Evolutionary conservation across 768 basidiomycete genomes (phyloP), one percentile per base, ranked within the genome.

Genomic region (Boletus tylopilopsis): DNA sequence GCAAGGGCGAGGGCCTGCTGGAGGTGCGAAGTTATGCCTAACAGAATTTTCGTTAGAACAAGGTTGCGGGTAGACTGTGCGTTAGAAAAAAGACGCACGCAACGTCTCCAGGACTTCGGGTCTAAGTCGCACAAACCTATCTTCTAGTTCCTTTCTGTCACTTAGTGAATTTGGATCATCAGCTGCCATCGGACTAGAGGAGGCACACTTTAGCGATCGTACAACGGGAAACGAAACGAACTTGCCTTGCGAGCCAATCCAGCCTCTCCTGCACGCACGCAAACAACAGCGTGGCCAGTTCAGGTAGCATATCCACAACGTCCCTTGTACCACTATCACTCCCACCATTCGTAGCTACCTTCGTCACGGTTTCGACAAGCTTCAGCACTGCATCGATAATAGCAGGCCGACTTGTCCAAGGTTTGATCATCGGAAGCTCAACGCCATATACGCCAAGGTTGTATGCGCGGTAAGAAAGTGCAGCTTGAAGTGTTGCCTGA

Each of bases 21-120:
- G 15, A 80, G 76, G 55, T 85, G 77, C 2, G 83, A 87, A 46
- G 80, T 79, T 21, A 75, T 71, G 10, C 90, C 91, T 94, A 52
- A 5, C 22, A 15, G 48, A 23, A 16, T 24, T 30, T 22, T 22
- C 22, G 15, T 41, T 54, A 29, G 47, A 45, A 25, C 48, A 47
- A 19, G 29, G 9, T 32, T 13, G 6, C 40, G 12, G 1, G 27
- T 36, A 15, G 27, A 22, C 7, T 3, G 9, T 15, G 5, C n/a
- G n/a, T 29, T 4, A 25, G 45, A 49, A 44, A 39, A 12, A 30
- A 30, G 18, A 45, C 88, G 53, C 62, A 94, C 94, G 83, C 2
- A 98, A 75, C 2, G 87, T 85, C 58, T 87, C 82, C 12, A 95
- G 76, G 9, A 92, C 74, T 50, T 85, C 81, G 0, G 92, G 88